These are phyloP conservation scores for Nakazawaea molendinolei DNA, from an alignment of 805 yeast species.

Conservation along the genomic window DNA sequence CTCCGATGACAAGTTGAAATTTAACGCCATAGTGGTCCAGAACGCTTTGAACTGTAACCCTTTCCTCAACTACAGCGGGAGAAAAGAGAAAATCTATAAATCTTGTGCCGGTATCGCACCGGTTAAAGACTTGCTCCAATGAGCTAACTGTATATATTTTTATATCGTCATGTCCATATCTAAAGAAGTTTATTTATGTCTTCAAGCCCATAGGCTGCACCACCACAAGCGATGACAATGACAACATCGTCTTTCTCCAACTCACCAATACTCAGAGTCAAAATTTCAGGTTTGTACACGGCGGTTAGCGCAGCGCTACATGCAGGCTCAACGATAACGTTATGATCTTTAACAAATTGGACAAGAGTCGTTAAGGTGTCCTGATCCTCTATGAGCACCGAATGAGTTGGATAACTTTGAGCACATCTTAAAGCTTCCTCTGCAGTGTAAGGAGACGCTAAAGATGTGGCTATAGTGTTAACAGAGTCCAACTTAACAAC, in stretches of 20 bases:
- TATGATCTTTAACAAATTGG: constrained; percentile 42
- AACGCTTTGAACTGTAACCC: constrained; percentile 12
- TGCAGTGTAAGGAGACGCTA: constrained; percentile 58
- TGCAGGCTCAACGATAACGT: constrained; percentile 59
- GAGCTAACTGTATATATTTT: neutral
- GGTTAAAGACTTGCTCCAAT: constrained; percentile 6
- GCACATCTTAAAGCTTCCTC: constrained; percentile 40
- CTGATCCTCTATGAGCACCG: constrained; percentile 42
- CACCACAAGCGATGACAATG: constrained; percentile 57
- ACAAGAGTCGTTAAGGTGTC: constrained; percentile 51
- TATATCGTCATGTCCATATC: neutral
- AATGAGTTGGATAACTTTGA: constrained; percentile 30
- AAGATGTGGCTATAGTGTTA: constrained; percentile 52
- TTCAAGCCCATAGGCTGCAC: constrained; percentile 15
- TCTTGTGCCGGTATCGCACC: constrained; percentile 10
- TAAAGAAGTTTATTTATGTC: neutral
- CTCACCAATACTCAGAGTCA: constrained; percentile 21
- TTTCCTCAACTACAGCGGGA: constrained; percentile 7
- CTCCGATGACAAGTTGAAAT: constrained; percentile 12
- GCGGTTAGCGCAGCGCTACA: constrained; percentile 65
- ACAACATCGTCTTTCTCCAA: constrained; percentile 35
- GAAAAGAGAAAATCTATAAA: constrained; percentile 11
- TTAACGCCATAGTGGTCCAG: constrained; percentile 14
- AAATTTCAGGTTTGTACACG: constrained; percentile 31
- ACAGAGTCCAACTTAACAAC: constrained; percentile 36